phyloP scores from a whole-genome alignment of 345 rosid genomes.

The Acer campestre region DNA sequence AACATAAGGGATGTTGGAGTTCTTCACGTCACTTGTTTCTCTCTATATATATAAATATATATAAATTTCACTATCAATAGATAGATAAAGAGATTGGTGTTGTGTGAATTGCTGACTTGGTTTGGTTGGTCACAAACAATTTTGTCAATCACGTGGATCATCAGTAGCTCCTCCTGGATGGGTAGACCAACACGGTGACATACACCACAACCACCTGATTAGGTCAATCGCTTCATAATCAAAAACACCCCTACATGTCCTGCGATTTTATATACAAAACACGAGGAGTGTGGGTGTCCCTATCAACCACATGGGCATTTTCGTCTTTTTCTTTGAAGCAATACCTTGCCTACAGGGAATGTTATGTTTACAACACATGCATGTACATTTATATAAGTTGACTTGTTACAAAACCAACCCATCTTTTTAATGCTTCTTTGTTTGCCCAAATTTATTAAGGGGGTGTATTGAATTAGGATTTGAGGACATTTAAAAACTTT shows the following conservation, averaged over 20 bases:
- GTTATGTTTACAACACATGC: background rate
- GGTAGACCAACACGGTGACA: conserved; percentile 29
- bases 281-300: conserved; percentile 11
- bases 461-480: no score
- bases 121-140: conserved; percentile 15
- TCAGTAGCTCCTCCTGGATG: conserved; percentile 23
- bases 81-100: background rate
- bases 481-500: no score
- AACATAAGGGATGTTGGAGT: conserved; percentile 38
- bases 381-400: conserved; percentile 32
- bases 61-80: conserved; percentile 22
- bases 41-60: background rate
- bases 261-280: background rate
- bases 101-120: conserved; percentile 36
- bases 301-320: conserved; percentile 21
- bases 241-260: background rate
- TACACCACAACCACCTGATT: conserved; percentile 25
- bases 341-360: conserved; percentile 39
- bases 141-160: conserved; percentile 42
- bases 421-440: conserved; percentile 29
- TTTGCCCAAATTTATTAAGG: conserved; percentile 40
- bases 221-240: conserved; percentile 38
- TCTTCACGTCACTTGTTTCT: conserved; percentile 41
- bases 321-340: conserved; percentile 18
- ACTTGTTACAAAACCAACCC: conserved; percentile 48